Evolutionary conservation across 1,139 yeast species (phyloP), one percentile per base, ranked within the genome.

Genomic region (Yamadazyma kanchanaburiensis): DNA sequence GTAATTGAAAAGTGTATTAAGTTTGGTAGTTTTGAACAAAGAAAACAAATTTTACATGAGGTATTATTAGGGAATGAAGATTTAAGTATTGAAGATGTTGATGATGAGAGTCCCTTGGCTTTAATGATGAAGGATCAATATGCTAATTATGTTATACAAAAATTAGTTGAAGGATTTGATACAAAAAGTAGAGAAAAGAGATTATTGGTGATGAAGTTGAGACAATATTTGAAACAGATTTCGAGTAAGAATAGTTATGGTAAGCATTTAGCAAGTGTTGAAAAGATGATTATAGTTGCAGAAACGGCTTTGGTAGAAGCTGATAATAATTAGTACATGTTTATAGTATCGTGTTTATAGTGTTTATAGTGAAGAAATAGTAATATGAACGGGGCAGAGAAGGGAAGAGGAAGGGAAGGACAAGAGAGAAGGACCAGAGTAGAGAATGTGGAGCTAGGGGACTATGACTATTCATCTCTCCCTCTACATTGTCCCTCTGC

Each of bases 101-200:
- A 68, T 37, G 83, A 77, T 40, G 74, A 71, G 31, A 72, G 84
- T 1, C 75, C 87, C 10, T 64, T 83, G 43, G 84, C 85, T 11
- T 58, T 80, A 35, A 88, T 91, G 97, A 89, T 94, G 88, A 86
- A 87, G 54, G 98, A 91, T 57, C 98, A 91, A 54, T 94, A 83
- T 60, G 98, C 97, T 13, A 91, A 91, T 57, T 91, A 91, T 53
- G 99, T 91, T 26, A 87, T 91, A 34, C 98, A 91, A 58, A 91
- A 91, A 55, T 71, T 94, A 47, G 88, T 91, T 22, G 96, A 86
- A 45, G 84, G 85, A 3, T 67, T 68, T 41, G 71, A 64, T 44
- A 75, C 94, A 6, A 73, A 71, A 38, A 82, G 84, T 31, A 71
- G 70, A 21, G 87, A 86, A 41, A 80, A 80, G 60, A 70, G 62